Base-by-base conservation (phyloP, 306 rosid genomes). In the Prunus fruticosa region DNA sequence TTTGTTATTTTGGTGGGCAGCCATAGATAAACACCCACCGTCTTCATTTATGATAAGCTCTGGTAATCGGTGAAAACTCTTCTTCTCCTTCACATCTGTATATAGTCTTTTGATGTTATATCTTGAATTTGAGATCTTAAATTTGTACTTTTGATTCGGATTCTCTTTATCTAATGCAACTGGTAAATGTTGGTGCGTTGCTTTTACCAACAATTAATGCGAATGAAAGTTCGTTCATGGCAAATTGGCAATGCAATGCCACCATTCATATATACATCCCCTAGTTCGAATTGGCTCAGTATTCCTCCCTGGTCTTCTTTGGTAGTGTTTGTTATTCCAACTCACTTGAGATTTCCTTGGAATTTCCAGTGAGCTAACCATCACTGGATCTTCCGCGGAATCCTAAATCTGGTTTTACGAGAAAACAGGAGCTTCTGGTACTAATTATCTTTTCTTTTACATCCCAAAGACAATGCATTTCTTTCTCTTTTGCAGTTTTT, bases 81-180 rank as follows among this genome's bases (percentile, higher is more conserved):
- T 38, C 43, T 38, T 38, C 43, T 38, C 43, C 43, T 38, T 38
- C 43, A 38, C 43, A 38, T 38, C 43, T 6, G 1, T 38, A 38
- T 38, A 1, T 51, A 74, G 19, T 47, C 28, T 45, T 22, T 8
- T 23, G 47, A 25, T 76, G 28, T 60, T 68, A 9, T 43, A 3
- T 57, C 63, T 47, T 25, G 56, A 8, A 58, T 75, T 53, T 65
- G 51, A 75, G 79, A 78, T 69, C 76, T 80, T 73, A 49, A 5
- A 8, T 69, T 83, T 43, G 62, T 50, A 68, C 38, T 66, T 19
- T 68, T 66, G 32, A 23, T 52, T 60, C 64, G 28, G 25, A 27
- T 58, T 30, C 46, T 64, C 28, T 13, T 78, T 27, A 71, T 30
- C 41, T 34, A 16, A 16, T 23, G 74, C 28, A 23, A 53, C 8